These are phyloP conservation scores for Sporothrix luriei DNA, from an alignment of 2,329 filamentous ascomycete genomes.

Conservation along the genomic window DNA sequence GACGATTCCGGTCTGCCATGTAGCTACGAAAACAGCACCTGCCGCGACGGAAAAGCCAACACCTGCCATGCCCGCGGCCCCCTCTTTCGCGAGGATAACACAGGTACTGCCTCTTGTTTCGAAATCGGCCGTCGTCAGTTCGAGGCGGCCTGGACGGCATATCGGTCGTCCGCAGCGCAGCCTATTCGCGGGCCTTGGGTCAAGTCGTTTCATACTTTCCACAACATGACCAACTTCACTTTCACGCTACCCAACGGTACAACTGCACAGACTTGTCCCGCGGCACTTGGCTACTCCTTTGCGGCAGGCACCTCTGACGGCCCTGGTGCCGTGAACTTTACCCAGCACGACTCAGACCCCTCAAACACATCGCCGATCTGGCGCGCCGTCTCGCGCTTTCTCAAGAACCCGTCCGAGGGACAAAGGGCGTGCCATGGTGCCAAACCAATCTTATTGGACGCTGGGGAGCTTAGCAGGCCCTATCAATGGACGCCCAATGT, in stretches of 20 bases:
- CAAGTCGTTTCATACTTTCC: slow-evolving; percentile 77
- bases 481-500: slow-evolving; percentile 92
- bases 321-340: slow-evolving; percentile 87
- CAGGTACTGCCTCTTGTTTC: slow-evolving; percentile 73
- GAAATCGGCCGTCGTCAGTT: slow-evolving; percentile 72
- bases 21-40: slow-evolving; percentile 77
- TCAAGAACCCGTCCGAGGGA: slow-evolving; percentile 69
- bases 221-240: slow-evolving; percentile 72
- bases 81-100: slow-evolving; percentile 64
- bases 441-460: slow-evolving; percentile 86
- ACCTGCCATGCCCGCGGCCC: slow-evolving; percentile 72
- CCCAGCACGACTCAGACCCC: slow-evolving; percentile 77
- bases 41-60: slow-evolving; percentile 65
- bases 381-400: slow-evolving; percentile 70
- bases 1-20: slow-evolving; percentile 72
- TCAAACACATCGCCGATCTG: slow-evolving; percentile 71
- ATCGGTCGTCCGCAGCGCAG: slow-evolving; percentile 58
- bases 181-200: slow-evolving; percentile 66
- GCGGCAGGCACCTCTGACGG: slow-evolving; percentile 88
- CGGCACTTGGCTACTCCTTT: slow-evolving; percentile 85
- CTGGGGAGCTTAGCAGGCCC: slow-evolving; percentile 75
- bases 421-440: slow-evolving; percentile 76
- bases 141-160: slow-evolving; percentile 54
- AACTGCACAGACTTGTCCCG: slow-evolving; percentile 73
- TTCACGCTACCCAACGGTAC: slow-evolving; percentile 75